Percentiles rank a stretch among this genome's conserved stretches.
phyloP scores from a whole-genome alignment of 2,329 filamentous ascomycete genomes.

The Diplodia seriata region DNA sequence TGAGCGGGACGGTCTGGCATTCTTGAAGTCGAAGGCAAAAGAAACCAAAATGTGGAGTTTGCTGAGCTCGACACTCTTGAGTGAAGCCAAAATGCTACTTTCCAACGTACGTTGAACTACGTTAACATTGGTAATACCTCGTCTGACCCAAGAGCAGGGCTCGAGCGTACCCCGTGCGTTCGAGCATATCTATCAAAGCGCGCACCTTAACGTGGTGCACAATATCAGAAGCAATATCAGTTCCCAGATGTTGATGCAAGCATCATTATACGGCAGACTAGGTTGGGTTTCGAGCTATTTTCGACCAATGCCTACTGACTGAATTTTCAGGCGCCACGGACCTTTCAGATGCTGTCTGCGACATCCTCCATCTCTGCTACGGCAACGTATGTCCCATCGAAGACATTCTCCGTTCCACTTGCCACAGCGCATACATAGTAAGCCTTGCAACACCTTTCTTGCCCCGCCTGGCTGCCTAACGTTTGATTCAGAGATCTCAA shows the following conservation, averaged over 20 bases:
- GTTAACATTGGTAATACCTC: conserved; percentile 12
- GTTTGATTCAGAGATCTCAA: conserved; percentile 58
- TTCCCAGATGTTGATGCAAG: conserved; percentile 73
- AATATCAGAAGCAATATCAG: conserved; percentile 76
- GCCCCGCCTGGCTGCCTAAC: not conserved
- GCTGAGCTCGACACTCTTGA: conserved; percentile 81
- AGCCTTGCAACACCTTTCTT: conserved; percentile 26
- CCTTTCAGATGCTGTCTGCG: conserved; percentile 67
- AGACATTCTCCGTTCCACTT: conserved; percentile 77
- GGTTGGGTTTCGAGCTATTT: conserved; percentile 55
- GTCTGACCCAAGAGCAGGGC: conserved; percentile 51
- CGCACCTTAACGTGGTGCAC: conserved; percentile 79
- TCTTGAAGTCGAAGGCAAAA: conserved; percentile 83
- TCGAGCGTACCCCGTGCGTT: conserved; percentile 67
- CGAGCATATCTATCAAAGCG: conserved; percentile 81
- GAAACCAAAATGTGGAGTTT: conserved; percentile 86
- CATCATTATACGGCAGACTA: conserved; percentile 77
- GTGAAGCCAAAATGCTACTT: conserved; percentile 82
- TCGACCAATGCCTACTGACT: conserved; percentile 15
- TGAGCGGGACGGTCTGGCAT: conserved; percentile 81
- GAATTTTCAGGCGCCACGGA: conserved; percentile 57
- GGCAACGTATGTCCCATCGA: conserved; percentile 70
- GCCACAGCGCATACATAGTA: conserved; percentile 71
- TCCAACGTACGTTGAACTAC: conserved; percentile 68
- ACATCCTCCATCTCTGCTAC: conserved; percentile 79